Percentiles rank a stretch among this genome's conserved stretches.
These are phyloP conservation scores for Lactifluus pinguis DNA, from an alignment of 768 basidiomycete species.

Conservation along the genomic window DNA sequence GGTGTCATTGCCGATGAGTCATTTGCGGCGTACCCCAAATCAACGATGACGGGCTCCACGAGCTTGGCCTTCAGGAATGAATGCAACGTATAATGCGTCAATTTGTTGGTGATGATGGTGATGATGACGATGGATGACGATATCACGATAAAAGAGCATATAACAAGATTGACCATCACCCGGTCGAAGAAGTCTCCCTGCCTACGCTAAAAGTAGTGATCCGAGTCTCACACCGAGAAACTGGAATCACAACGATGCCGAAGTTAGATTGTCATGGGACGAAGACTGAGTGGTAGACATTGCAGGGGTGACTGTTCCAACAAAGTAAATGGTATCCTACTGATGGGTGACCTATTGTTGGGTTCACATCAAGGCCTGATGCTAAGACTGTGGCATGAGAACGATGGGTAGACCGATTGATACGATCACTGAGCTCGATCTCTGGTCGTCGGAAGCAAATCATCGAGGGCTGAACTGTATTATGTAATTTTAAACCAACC, in stretches of 20 bases:
- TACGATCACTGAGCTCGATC: background rate
- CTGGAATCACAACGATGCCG: background rate
- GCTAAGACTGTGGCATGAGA: background rate
- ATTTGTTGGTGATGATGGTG: background rate
- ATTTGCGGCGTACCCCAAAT: background rate
- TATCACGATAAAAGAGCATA: no score
- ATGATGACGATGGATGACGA: no score
- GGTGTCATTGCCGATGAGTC: background rate
- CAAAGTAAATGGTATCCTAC: background rate
- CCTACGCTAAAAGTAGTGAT: background rate
- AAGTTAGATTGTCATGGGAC: background rate
- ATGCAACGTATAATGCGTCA: background rate
- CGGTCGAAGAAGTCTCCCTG: background rate
- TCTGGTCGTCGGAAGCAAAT: background rate
- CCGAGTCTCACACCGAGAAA: background rate
- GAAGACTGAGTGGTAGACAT: background rate
- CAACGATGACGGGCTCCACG: background rate
- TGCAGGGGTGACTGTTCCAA: background rate
- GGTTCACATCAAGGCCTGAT: background rate
- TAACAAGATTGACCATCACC: background rate
- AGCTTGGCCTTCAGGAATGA: no score
- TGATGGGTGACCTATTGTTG: background rate
- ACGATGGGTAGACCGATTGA: background rate
- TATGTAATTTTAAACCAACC: slow-evolving; percentile 9
- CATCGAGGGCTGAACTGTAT: background rate